Conservation (phyloP, 1,139 yeast species). For the Arxiozyma heterogenica region DNA sequence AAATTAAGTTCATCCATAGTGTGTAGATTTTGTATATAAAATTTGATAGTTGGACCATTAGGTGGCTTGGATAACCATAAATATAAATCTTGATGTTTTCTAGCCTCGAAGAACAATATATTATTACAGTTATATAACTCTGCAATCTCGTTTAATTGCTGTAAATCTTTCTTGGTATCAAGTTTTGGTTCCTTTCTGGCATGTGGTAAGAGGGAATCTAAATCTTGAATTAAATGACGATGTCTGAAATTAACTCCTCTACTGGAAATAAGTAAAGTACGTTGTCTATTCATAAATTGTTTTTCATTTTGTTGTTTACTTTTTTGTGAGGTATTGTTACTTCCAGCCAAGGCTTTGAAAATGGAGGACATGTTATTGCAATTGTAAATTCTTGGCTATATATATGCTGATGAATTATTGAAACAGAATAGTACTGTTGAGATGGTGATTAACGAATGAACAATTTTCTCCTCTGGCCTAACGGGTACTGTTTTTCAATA, state of each 20-base stretch:
- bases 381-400: too few species aligned
- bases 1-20: conserved; percentile 93
- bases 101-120: conserved; percentile 85
- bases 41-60: conserved; percentile 93
- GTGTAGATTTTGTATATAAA: conserved; percentile 89
- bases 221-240: conserved; percentile 84
- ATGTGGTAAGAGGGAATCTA: conserved; percentile 77
- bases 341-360: conserved; percentile 34
- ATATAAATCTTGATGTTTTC: conserved; percentile 93
- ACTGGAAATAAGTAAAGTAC: conserved; percentile 80
- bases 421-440: neutral
- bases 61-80: conserved; percentile 95
- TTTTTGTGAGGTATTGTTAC: conserved; percentile 25
- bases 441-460: too few species aligned
- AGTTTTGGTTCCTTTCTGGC: conserved; percentile 94
- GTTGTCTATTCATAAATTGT: conserved; percentile 54
- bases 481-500: too few species aligned
- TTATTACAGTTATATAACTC: conserved; percentile 96
- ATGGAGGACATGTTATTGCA: conserved; percentile 37
- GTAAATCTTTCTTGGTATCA: conserved; percentile 83
- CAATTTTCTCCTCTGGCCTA: neutral
- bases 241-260: conserved; percentile 93
- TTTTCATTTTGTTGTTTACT: conserved; percentile 32
- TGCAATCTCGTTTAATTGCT: conserved; percentile 88
- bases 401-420: neutral